These are phyloP conservation scores for Phialophora tarda DNA, from an alignment of 2,329 filamentous ascomycete genomes.

Conservation along the genomic window DNA sequence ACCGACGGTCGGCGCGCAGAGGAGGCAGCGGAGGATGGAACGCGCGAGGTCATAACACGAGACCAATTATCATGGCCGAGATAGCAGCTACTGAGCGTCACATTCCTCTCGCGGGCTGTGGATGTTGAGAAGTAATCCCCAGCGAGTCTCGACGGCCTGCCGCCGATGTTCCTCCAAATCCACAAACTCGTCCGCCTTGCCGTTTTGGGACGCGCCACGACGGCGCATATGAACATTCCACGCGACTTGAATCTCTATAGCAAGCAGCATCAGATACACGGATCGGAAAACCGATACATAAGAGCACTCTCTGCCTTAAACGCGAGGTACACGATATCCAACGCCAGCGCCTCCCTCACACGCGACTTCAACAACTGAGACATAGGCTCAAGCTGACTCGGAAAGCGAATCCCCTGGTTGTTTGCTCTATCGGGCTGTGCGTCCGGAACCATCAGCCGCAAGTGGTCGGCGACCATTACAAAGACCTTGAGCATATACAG, in stretches of 20 bases:
- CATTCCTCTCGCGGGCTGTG: slow-evolving; percentile 6
- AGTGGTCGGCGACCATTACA: not conserved
- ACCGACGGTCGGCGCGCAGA: slow-evolving; percentile 61
- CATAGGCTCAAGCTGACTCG: not conserved
- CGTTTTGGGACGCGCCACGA: slow-evolving; percentile 35
- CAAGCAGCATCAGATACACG: not conserved
- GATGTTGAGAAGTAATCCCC: slow-evolving; percentile 5
- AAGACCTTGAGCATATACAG: not conserved
- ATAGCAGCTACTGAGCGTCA: slow-evolving; percentile 13
- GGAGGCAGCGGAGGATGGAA: slow-evolving; percentile 54
- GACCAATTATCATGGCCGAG: slow-evolving; percentile 32
- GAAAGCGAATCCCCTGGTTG: not conserved
- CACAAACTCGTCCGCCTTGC: slow-evolving; percentile 28
- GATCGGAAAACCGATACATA: not conserved
- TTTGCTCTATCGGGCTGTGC: not conserved
- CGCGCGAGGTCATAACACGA: slow-evolving; percentile 58
- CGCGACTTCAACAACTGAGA: not conserved
- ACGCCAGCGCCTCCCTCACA: not conserved
- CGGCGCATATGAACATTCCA: slow-evolving; percentile 18
- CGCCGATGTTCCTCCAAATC: slow-evolving; percentile 7
- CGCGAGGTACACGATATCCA: not conserved
- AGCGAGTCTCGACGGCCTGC: not conserved
- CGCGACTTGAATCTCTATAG: not conserved
- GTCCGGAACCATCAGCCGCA: not conserved
- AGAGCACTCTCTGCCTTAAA: not conserved